Percentiles rank a stretch among this genome's conserved stretches.
Evolutionary conservation across 1,139 yeast genomes (phyloP).

Genomic region (Barnettozyma hawaiiensis): DNA sequence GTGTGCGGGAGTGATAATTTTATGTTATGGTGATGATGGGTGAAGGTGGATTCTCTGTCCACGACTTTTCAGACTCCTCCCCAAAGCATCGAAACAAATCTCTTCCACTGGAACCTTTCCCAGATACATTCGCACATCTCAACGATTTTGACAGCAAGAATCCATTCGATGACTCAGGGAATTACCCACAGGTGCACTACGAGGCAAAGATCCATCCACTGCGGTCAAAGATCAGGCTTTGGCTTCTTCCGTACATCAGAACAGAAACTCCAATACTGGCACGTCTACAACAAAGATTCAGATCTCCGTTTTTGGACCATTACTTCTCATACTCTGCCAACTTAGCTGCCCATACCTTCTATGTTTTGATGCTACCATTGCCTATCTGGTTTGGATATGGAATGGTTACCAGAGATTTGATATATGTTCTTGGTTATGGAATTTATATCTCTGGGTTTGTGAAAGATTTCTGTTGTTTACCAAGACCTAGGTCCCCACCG

Average conservation of each 20-base stretch:
- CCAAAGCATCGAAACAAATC: conserved; percentile 2
- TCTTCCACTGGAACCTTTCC: conserved; percentile 6
- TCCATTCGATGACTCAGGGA: conserved; percentile 59
- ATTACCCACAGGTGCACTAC: conserved; percentile 62
- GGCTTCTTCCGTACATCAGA: conserved; percentile 54
- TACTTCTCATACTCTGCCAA: conserved; percentile 89
- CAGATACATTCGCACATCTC: conserved; percentile 23
- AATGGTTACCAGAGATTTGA: conserved; percentile 58
- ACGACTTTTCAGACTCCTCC: neutral
- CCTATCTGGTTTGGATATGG: conserved; percentile 81
- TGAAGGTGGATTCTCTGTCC: neutral
- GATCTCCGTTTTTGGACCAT: conserved; percentile 54
- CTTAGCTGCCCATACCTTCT: conserved; percentile 89
- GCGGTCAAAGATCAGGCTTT: conserved; percentile 53
- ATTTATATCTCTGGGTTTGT: conserved; percentile 72
- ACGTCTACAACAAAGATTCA: conserved; percentile 46
- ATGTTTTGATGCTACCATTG: conserved; percentile 80
- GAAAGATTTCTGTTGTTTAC: conserved; percentile 84
- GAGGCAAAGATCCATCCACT: conserved; percentile 49
- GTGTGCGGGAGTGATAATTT: too few relatives aligned
- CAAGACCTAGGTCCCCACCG: conserved; percentile 92
- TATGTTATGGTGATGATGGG: neutral
- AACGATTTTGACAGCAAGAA: conserved; percentile 26
- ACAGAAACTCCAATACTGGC: conserved; percentile 61
- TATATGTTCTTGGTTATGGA: conserved; percentile 77